Evolutionary conservation across 148 eudicot species (phyloP).

Genomic region (Heliamphora exappendiculata): DNA sequence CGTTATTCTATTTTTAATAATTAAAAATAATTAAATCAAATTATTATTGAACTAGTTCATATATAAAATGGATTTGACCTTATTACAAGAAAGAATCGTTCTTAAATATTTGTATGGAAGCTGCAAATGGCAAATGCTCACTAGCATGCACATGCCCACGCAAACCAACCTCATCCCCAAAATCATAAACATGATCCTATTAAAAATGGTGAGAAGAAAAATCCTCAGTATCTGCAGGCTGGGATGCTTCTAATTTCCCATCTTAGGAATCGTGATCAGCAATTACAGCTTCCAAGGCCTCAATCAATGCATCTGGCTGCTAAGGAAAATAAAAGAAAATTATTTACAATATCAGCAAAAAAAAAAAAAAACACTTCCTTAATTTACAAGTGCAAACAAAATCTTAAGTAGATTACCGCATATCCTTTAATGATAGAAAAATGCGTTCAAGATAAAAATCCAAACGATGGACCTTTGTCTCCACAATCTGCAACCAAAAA

Average conservation of each 20-base stretch:
- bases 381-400: neutral
- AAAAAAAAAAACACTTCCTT: constrained; percentile 2
- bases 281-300: constrained; percentile 75
- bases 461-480: constrained; percentile 86
- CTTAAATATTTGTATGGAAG: too few species aligned
- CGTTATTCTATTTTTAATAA: too few species aligned
- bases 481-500: constrained; percentile 52
- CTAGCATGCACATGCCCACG: too few species aligned
- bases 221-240: constrained; percentile 73
- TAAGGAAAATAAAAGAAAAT: constrained; percentile 9
- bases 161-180: too few species aligned
- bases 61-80: too few species aligned
- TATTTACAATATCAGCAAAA: neutral
- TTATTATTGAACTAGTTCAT: too few species aligned
- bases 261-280: constrained; percentile 40
- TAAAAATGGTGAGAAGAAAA: constrained; percentile 8
- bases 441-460: constrained; percentile 82
- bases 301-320: constrained; percentile 88
- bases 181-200: neutral
- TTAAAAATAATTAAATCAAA: too few species aligned
- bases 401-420: constrained; percentile 40
- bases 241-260: constrained; percentile 52
- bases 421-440: constrained; percentile 76
- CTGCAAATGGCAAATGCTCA: too few species aligned
- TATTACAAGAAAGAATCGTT: too few species aligned